Percentiles rank a stretch among this genome's conserved stretches.
These are phyloP conservation scores for Ilyonectria sp. DNA, from an alignment of 2,329 filamentous ascomycete genomes.

Conservation along the genomic window DNA sequence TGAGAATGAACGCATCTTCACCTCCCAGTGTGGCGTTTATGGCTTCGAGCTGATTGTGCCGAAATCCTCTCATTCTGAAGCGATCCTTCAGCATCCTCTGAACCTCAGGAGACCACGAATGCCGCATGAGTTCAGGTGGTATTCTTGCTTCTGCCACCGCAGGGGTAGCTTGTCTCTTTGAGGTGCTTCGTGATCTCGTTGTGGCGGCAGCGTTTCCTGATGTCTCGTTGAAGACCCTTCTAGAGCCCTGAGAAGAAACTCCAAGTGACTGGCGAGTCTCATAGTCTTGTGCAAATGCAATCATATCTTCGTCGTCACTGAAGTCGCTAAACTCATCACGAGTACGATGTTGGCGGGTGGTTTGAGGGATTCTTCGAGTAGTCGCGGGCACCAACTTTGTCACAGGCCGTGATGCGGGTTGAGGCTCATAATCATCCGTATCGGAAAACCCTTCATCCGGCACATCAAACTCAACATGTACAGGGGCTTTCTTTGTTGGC, in stretches of 20 bases:
- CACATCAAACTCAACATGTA: conserved; percentile 42
- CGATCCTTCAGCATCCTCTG: conserved; percentile 83
- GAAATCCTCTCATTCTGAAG: conserved; percentile 89
- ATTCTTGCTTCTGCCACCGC: conserved; percentile 53
- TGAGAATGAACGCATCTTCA: conserved; percentile 93
- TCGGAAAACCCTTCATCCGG: conserved; percentile 51
- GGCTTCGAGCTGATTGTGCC: conserved; percentile 92
- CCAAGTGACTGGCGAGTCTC: conserved; percentile 58
- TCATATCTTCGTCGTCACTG: conserved; percentile 66
- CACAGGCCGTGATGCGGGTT: conserved; percentile 24
- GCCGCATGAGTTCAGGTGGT: conserved; percentile 71
- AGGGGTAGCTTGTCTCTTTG: conserved; percentile 52
- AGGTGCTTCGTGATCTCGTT: conserved; percentile 51
- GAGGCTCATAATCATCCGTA: conserved; percentile 48
- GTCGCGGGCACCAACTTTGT: conserved; percentile 24
- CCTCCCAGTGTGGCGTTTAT: conserved; percentile 94
- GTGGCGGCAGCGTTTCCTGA: conserved; percentile 61
- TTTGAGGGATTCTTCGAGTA: conserved; percentile 37
- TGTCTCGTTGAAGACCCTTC: conserved; percentile 62
- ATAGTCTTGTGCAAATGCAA: conserved; percentile 66
- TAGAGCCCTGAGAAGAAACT: conserved; percentile 43
- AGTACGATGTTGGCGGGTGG: conserved; percentile 37
- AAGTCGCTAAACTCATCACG: conserved; percentile 62
- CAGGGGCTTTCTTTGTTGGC: conserved; percentile 13
- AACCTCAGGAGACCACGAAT: conserved; percentile 90